phyloP scores from a whole-genome alignment of 73 alveolate species.

The Paramecium biaurelia region DNA sequence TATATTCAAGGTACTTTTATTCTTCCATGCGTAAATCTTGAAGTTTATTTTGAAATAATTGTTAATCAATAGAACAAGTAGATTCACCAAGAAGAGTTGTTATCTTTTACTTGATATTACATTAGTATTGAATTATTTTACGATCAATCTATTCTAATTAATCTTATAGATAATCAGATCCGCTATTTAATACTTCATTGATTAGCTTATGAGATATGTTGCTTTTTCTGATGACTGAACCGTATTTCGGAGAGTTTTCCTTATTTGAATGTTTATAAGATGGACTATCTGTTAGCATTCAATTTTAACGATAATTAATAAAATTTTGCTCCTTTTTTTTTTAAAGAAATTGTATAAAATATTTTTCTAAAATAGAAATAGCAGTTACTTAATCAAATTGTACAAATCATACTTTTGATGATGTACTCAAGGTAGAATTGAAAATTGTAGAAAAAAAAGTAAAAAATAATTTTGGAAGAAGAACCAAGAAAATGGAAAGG shows the following conservation, averaged over 20 bases:
- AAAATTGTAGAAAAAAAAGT: not conserved
- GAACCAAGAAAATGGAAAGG: not conserved
- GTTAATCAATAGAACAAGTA: not conserved
- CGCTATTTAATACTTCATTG: not conserved
- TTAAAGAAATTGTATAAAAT: not conserved
- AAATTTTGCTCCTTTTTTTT: not conserved
- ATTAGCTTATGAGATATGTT: not conserved
- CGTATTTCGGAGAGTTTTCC: not conserved
- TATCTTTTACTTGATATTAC: not conserved
- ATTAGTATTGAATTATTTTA: not conserved
- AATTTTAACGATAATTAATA: conserved; percentile 8
- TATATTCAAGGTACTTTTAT: not conserved
- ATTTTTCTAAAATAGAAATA: not conserved
- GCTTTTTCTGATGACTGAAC: not conserved
- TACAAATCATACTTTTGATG: not conserved
- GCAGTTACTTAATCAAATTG: not conserved
- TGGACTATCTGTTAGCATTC: not conserved
- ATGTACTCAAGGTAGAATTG: too few relatives aligned
- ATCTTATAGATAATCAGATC: conserved; percentile 4
- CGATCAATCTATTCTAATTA: not conserved
- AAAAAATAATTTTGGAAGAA: not conserved
- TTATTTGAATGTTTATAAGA: not conserved
- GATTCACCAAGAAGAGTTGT: not conserved
- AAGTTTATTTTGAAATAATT: not conserved
- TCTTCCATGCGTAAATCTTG: conserved; percentile 5